Conservation (phyloP, 768 basidiomycete species). For the Russula brevipes region DNA sequence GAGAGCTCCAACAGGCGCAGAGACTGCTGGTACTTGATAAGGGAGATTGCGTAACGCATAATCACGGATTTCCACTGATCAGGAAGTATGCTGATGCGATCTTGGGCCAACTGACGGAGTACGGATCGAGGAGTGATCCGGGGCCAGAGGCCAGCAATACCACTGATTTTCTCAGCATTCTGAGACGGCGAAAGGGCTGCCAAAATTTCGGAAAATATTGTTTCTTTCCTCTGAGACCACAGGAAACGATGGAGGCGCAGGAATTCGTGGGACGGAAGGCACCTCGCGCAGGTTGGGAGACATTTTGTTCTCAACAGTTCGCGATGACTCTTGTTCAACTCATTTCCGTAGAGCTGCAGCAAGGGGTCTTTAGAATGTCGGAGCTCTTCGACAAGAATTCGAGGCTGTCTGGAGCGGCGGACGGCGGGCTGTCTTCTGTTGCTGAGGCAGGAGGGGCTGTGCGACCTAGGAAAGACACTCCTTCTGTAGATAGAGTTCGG, state of each 20-base stretch:
- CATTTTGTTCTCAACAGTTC: not conserved
- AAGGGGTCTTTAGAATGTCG: not conserved
- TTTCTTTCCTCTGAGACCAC: not conserved
- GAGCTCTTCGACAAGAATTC: slow-evolving; percentile 3
- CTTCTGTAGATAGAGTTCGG: not conserved
- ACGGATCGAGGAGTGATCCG: slow-evolving; percentile 10
- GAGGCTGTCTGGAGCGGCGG: not conserved
- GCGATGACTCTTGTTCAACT: not conserved
- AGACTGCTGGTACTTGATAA: slow-evolving; percentile 14
- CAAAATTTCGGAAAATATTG: not conserved
- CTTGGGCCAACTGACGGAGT: slow-evolving; percentile 27
- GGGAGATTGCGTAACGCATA: not conserved
- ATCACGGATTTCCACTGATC: not conserved
- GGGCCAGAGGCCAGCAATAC: slow-evolving; percentile 13
- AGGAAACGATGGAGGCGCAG: not conserved
- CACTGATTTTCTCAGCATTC: not conserved
- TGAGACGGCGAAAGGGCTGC: not conserved
- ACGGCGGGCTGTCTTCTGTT: not conserved
- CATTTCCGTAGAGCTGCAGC: slow-evolving; percentile 9
- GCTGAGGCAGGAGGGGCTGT: no score
- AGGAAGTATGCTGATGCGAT: slow-evolving; percentile 14
- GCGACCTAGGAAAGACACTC: not conserved
- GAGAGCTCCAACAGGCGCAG: slow-evolving; percentile 10
- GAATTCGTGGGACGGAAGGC: not conserved
- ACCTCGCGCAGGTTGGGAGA: not conserved